Evolutionary conservation across 176 grass and related monocot genomes (phyloP).

Genomic region (Rhipidocladum racemiflorum): DNA sequence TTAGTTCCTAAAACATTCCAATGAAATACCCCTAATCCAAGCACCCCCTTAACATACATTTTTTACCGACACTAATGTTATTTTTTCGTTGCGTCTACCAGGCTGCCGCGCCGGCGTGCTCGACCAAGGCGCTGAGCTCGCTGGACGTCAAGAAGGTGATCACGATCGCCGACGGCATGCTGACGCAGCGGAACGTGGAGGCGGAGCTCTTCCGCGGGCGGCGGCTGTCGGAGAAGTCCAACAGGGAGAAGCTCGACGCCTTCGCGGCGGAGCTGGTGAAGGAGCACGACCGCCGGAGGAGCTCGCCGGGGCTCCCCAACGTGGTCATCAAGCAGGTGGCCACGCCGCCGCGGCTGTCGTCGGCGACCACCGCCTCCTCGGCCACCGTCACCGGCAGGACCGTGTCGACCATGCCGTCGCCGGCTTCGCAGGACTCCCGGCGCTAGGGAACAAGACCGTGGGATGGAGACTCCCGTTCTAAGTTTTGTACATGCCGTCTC

Average conservation of each 20-base stretch:
- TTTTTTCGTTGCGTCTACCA: not conserved
- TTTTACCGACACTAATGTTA: not conserved
- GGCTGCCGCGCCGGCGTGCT: slow-evolving; percentile 27
- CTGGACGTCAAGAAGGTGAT: slow-evolving; percentile 32
- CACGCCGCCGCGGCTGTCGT: slow-evolving; percentile 23
- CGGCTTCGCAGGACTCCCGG: slow-evolving; percentile 39
- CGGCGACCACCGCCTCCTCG: slow-evolving; percentile 21
- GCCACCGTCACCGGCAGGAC: slow-evolving; percentile 11
- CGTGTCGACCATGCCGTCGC: slow-evolving; percentile 34
- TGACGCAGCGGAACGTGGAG: slow-evolving; percentile 63
- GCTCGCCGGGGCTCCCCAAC: slow-evolving; percentile 10
- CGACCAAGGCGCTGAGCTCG: slow-evolving; percentile 1
- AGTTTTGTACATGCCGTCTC: slow-evolving; percentile 46
- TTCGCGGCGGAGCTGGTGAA: slow-evolving; percentile 61
- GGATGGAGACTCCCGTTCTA: not conserved
- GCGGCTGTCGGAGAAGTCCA: slow-evolving; percentile 53
- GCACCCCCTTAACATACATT: no score
- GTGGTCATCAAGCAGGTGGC: slow-evolving; percentile 49
- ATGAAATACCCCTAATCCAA: no score
- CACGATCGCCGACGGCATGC: slow-evolving; percentile 45
- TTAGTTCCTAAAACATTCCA: no score
- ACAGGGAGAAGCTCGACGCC: slow-evolving; percentile 61
- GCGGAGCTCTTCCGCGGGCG: slow-evolving; percentile 49
- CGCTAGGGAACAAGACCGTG: not conserved
- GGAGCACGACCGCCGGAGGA: slow-evolving; percentile 42